A percentile compares a stretch with the other conserved stretches of the same genome.
phyloP scores from a whole-genome alignment of 1,284 basidiomycete genomes.

The Moesziomyces parantarcticus region DNA sequence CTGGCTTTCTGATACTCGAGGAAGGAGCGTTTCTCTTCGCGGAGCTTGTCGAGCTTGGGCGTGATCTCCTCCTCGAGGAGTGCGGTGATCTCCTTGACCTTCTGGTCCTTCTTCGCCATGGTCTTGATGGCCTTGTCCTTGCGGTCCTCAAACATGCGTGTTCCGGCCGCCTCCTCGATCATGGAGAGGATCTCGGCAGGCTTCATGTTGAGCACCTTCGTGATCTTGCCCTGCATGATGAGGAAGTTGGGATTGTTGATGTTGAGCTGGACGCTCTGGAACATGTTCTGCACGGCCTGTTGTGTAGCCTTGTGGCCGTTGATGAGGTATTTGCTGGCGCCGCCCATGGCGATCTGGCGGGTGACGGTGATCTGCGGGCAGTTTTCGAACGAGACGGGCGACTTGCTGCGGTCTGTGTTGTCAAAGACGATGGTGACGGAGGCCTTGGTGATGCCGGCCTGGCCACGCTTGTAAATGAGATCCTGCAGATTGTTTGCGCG shows the following conservation, averaged over 20 bases:
- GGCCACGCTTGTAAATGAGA: constrained; percentile 96
- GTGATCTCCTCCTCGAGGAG: constrained; percentile 86
- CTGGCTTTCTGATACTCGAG: constrained; percentile 90
- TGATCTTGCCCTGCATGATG: constrained; percentile 91
- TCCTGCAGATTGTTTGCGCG: constrained; percentile 96
- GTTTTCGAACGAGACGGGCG: constrained; percentile 85
- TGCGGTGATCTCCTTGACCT: constrained; percentile 82
- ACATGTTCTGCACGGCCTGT: constrained; percentile 87
- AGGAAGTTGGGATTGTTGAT: constrained; percentile 99
- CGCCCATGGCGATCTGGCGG: constrained; percentile 94
- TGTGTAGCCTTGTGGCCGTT: constrained; percentile 96
- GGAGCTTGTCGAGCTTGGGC: constrained; percentile 90
- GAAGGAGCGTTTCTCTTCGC: constrained; percentile 88
- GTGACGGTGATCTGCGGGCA: constrained; percentile 94
- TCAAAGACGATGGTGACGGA: constrained; percentile 99
- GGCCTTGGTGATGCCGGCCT: constrained; percentile 95
- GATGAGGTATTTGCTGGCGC: constrained; percentile 93
- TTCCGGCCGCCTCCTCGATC: constrained; percentile 98
- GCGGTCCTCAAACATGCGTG: constrained; percentile 98
- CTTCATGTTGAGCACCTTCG: constrained; percentile 94
- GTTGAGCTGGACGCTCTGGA: constrained; percentile 97
- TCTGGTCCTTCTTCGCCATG: constrained; percentile 97
- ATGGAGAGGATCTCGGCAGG: constrained; percentile 97
- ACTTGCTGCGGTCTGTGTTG: constrained; percentile 90
- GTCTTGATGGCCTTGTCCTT: constrained; percentile 98